Percentiles rank a stretch among this genome's conserved stretches.
phyloP scores from a whole-genome alignment of 768 basidiomycete genomes.

The Cystofilobasidium capitatum region DNA sequence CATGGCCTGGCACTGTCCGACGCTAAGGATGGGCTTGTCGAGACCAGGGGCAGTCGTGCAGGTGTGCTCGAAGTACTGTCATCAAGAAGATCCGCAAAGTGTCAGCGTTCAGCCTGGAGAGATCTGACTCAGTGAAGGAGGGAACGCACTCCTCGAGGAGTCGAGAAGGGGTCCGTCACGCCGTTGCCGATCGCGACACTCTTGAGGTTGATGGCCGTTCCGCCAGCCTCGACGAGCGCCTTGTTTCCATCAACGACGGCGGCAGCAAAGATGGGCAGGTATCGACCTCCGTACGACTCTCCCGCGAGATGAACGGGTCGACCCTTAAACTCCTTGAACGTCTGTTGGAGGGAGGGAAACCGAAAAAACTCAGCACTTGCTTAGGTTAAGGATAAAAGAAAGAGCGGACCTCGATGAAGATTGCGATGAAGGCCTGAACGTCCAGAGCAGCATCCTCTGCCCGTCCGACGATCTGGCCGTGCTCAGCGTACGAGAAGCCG shows the following conservation, averaged over 20 bases:
- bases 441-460: conserved; percentile 74
- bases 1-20: conserved; percentile 52
- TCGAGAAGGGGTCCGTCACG: conserved; percentile 7
- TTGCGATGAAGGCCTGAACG: conserved; percentile 61
- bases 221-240: conserved; percentile 47
- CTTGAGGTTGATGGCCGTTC: conserved; percentile 53
- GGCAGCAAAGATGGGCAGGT: conserved; percentile 52
- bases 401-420: conserved; percentile 41
- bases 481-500: conserved; percentile 63
- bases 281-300: conserved; percentile 59
- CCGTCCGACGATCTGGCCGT: conserved; percentile 57
- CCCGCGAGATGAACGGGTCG: conserved; percentile 63
- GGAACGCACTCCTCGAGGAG: neutral
- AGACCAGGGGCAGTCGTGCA: conserved; percentile 44
- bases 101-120: neutral
- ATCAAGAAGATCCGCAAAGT: neutral
- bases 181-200: conserved; percentile 60
- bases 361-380: no score
- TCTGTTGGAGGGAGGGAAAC: conserved; percentile 70
- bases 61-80: conserved; percentile 18
- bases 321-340: conserved; percentile 61
- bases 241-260: conserved; percentile 65
- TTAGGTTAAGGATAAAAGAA: no score
- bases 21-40: conserved; percentile 44
- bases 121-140: neutral